These are phyloP conservation scores for Nissolia schottii DNA, from an alignment of 306 rosid genomes.

Conservation along the genomic window DNA sequence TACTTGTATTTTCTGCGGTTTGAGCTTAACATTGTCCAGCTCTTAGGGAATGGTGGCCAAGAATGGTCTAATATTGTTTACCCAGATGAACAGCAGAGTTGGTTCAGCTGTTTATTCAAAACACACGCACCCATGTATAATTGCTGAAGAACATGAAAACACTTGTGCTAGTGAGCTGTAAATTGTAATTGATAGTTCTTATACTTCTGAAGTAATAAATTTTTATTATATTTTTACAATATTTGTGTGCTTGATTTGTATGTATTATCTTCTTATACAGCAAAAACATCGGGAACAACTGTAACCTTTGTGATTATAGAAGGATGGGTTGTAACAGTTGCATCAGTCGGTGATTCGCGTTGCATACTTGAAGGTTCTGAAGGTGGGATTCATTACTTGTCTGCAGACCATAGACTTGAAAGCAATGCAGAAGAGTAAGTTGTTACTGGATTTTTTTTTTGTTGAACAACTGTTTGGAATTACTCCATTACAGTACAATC, in stretches of 20 bases:
- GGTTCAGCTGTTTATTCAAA: background rate
- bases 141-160: background rate
- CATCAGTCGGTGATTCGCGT: constrained; percentile 98
- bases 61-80: background rate
- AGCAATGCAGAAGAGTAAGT: constrained; percentile 95
- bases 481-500: background rate
- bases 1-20: background rate
- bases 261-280: constrained; percentile 33
- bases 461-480: constrained; percentile 7
- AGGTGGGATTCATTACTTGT: constrained; percentile 81
- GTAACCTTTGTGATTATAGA: constrained; percentile 93
- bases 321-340: constrained; percentile 97
- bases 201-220: background rate
- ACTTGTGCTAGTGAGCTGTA: background rate
- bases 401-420: constrained; percentile 97
- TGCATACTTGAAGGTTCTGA: constrained; percentile 89
- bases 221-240: background rate
- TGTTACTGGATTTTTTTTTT: background rate
- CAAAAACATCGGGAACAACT: constrained; percentile 90
- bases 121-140: no score
- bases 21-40: background rate
- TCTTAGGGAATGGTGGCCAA: background rate
- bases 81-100: background rate
- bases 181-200: background rate
- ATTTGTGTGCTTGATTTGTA: constrained; percentile 7